Evolutionary conservation across 352 stramenopile species (phyloP).

Genomic region (Pythium folliculosum): DNA sequence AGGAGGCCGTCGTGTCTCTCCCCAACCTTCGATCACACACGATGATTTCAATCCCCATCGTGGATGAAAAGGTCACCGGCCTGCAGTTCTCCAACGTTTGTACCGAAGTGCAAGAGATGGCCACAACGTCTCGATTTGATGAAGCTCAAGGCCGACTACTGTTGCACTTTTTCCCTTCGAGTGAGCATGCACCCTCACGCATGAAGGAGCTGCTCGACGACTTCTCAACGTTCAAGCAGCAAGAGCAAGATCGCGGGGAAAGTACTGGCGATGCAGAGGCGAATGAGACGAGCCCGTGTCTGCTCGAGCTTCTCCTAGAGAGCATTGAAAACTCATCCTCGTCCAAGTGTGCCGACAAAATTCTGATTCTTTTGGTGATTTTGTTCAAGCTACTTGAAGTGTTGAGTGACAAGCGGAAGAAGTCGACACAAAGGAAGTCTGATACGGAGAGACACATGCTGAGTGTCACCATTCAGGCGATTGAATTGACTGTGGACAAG

Average conservation of each 20-base stretch:
- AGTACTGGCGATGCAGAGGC: not conserved
- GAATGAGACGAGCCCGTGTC: constrained; percentile 4
- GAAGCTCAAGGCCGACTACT: constrained; percentile 43
- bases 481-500: constrained; percentile 21
- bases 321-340: constrained; percentile 15
- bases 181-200: constrained; percentile 37
- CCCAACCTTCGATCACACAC: constrained; percentile 47
- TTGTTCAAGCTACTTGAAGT: constrained; percentile 13
- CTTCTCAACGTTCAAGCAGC: constrained; percentile 30
- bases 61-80: constrained; percentile 52
- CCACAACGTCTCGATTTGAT: constrained; percentile 40
- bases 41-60: constrained; percentile 39
- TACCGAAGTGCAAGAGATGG: constrained; percentile 47
- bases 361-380: constrained; percentile 21
- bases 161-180: constrained; percentile 52
- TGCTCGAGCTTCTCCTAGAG: constrained; percentile 16
- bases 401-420: constrained; percentile 1
- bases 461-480: constrained; percentile 7
- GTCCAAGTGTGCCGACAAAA: constrained; percentile 12
- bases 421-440: constrained; percentile 1
- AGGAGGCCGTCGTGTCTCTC: constrained; percentile 24
- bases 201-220: constrained; percentile 60
- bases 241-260: not conserved
- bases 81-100: constrained; percentile 62
- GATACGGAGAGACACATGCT: constrained; percentile 9